Percentiles rank a stretch among this genome's conserved stretches.
Evolutionary conservation across 2,329 filamentous ascomycete species (phyloP).

Genomic region (Apiospora hydei): DNA sequence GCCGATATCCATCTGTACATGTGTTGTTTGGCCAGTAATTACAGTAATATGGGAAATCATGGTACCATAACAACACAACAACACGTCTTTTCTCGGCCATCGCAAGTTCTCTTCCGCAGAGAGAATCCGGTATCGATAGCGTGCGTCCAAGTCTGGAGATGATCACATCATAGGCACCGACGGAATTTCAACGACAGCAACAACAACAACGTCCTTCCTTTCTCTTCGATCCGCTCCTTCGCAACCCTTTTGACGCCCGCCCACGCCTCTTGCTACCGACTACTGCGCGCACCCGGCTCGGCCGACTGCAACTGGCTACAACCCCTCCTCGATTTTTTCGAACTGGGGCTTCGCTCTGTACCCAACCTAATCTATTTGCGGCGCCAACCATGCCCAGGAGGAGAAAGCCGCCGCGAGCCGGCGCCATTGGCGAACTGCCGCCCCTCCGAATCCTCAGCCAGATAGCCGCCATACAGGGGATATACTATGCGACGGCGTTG

Average conservation of each 20-base stretch:
- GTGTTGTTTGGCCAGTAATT: conserved; percentile 14
- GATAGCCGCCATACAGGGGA: conserved; percentile 62
- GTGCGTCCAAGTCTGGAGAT: background rate
- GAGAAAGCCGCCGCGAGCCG: conserved; percentile 64
- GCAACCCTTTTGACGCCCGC: background rate
- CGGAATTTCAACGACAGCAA: background rate
- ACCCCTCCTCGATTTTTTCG: background rate
- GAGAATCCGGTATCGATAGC: background rate
- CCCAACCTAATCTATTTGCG: background rate
- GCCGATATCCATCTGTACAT: conserved; percentile 8
- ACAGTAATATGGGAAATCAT: conserved; percentile 12
- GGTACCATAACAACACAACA: conserved; percentile 3
- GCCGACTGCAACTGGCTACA: background rate
- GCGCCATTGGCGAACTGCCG: conserved; percentile 67
- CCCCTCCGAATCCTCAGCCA: conserved; percentile 66
- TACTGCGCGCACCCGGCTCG: background rate
- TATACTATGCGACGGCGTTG: conserved; percentile 61
- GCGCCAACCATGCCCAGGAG: conserved; percentile 54
- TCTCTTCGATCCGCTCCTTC: conserved; percentile 28
- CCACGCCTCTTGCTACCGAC: background rate
- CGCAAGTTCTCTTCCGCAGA: background rate
- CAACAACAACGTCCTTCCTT: background rate
- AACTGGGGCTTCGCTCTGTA: background rate
- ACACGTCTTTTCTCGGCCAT: background rate
- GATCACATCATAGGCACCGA: conserved; percentile 21